Evolutionary conservation across 148 eudicot genomes (phyloP).

Genomic region (Gaultheria prostrata): DNA sequence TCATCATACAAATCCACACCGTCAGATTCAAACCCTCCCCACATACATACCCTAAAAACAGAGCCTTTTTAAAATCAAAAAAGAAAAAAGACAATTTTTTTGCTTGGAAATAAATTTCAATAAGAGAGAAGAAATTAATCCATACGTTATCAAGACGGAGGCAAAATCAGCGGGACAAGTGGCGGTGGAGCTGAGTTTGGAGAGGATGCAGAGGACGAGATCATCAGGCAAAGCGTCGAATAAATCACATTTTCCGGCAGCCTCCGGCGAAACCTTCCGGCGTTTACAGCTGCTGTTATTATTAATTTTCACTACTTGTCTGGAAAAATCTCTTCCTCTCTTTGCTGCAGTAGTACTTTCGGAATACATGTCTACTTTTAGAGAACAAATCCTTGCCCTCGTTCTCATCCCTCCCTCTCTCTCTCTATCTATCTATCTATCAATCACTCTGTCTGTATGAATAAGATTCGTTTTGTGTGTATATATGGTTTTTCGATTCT

Average conservation of each 20-base stretch:
- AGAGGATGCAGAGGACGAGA: constrained; percentile 44
- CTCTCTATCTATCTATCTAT: background rate
- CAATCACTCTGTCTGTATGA: background rate
- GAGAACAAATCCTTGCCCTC: constrained; percentile 48
- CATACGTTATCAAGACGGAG: constrained; percentile 51
- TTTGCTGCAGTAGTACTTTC: constrained; percentile 7
- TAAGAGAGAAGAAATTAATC: background rate
- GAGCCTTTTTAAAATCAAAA: background rate
- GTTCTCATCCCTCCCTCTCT: constrained; percentile 46
- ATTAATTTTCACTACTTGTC: constrained; percentile 8
- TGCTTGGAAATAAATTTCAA: background rate
- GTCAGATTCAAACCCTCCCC: background rate
- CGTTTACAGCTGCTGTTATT: constrained; percentile 27
- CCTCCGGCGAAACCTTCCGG: constrained; percentile 18
- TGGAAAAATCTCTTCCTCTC: constrained; percentile 18
- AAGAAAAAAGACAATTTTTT: background rate
- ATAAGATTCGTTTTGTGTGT: background rate
- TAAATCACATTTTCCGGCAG: constrained; percentile 29
- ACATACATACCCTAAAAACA: too few species aligned
- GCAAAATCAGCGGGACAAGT: constrained; percentile 46
- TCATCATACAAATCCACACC: constrained; percentile 5
- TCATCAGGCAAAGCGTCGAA: constrained; percentile 58
- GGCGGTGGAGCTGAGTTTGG: constrained; percentile 50
- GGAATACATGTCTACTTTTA: constrained; percentile 17
- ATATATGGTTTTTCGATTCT: background rate